A percentile compares a stretch with the other conserved stretches of the same genome.
phyloP scores from a whole-genome alignment of 2,329 filamentous ascomycete species.

The Colletotrichum australisinense region DNA sequence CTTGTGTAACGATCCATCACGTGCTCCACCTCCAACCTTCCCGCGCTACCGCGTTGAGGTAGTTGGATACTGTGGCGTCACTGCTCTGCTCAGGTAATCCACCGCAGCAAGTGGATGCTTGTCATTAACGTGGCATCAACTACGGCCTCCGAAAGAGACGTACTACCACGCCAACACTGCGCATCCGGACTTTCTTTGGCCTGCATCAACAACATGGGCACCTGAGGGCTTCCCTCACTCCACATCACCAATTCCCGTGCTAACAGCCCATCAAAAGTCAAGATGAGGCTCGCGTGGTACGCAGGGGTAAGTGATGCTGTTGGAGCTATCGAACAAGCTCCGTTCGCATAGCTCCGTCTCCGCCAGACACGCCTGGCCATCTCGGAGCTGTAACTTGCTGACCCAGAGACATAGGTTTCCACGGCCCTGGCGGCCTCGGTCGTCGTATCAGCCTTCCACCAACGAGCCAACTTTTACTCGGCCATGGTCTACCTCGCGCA shows the following conservation, averaged over 20 bases:
- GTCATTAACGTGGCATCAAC: slow-evolving; percentile 48
- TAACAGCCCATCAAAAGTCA: slow-evolving; percentile 46
- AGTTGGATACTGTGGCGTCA: slow-evolving; percentile 17
- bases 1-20: neutral
- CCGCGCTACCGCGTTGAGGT: neutral
- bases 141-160: slow-evolving; percentile 28
- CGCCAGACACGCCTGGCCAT: neutral
- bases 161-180: slow-evolving; percentile 16
- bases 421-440: slow-evolving; percentile 86
- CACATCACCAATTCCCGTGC: slow-evolving; percentile 30
- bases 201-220: slow-evolving; percentile 48
- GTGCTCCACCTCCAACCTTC: slow-evolving; percentile 1
- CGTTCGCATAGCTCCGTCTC: slow-evolving; percentile 10
- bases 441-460: slow-evolving; percentile 89
- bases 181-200: slow-evolving; percentile 23
- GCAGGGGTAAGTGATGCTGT: slow-evolving; percentile 62
- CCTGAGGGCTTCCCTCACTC: slow-evolving; percentile 41
- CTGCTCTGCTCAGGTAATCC: slow-evolving; percentile 37
- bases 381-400: slow-evolving; percentile 27
- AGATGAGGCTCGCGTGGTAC: slow-evolving; percentile 71
- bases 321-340: slow-evolving; percentile 8
- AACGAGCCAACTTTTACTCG: slow-evolving; percentile 98
- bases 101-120: slow-evolving; percentile 27
- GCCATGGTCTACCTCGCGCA: slow-evolving; percentile 97
- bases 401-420: slow-evolving; percentile 70